These are phyloP conservation scores for Symbiotaphrina buchneri DNA, from an alignment of 495 filamentous ascomycete species.

Conservation along the genomic window DNA sequence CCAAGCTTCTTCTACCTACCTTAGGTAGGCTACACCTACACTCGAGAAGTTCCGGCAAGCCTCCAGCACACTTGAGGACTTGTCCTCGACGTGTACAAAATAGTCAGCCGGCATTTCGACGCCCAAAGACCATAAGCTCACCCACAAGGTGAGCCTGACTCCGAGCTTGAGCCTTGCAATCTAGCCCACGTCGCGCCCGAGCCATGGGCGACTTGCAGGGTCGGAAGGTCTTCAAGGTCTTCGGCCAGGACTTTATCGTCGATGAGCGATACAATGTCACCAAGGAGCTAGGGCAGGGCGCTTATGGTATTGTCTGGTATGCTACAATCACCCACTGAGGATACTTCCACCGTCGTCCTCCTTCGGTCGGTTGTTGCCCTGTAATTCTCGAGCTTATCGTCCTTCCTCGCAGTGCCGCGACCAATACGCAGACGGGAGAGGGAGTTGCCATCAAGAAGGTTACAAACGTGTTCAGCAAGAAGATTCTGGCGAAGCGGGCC, in stretches of 20 bases:
- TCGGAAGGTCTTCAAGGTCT: slow-evolving; percentile 97
- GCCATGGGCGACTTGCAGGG: slow-evolving; percentile 58
- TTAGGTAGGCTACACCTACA: no score
- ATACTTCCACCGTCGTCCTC: slow-evolving; percentile 5
- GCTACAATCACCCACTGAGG: slow-evolving; percentile 9
- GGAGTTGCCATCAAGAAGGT: slow-evolving; percentile 99
- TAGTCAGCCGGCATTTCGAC: no score
- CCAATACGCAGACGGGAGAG: slow-evolving; percentile 74
- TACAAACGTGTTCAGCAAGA: slow-evolving; percentile 99
- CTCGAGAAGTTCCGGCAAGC: no score
- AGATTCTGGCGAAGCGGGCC: slow-evolving; percentile 95
- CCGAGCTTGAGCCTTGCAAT: no score
- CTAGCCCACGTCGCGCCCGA: no score
- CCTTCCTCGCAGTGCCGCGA: slow-evolving; percentile 41
- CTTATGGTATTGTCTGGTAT: slow-evolving; percentile 97
- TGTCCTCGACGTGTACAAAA: no score
- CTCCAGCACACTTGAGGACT: no score
- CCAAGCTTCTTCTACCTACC: no score
- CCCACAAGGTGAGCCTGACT: no score
- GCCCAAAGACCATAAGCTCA: no score
- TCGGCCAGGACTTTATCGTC: slow-evolving; percentile 98
- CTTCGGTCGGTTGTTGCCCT: slow-evolving; percentile 1
- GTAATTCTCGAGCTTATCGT: slow-evolving; percentile 2
- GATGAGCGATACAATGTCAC: slow-evolving; percentile 96
- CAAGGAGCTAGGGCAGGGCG: slow-evolving; percentile 94